Evolutionary conservation across 2,329 filamentous ascomycete genomes (phyloP), one percentile per base, ranked within the genome.

Genomic region (Penicillium sp.): DNA sequence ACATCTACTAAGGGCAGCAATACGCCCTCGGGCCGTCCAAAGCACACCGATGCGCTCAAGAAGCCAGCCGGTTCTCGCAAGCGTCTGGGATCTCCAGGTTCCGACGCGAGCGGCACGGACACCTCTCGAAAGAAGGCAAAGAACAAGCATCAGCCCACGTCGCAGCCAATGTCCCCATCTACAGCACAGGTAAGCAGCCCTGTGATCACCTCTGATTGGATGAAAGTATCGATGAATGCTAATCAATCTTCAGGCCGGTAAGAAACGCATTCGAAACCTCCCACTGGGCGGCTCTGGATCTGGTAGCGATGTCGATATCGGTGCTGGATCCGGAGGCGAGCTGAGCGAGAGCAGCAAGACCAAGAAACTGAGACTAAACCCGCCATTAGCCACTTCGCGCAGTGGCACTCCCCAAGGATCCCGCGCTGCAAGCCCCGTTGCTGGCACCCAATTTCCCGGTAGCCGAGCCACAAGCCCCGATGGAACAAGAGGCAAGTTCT

Each of bases 71-170:
- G 87, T 71, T 83, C 82, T 35, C 84, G 94, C 55, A 97, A 97
- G 80, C 88, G 94, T 33, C 85, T 91, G 35, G 92, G 93, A 19
- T 97, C 93, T 16, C 92, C 93, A 3, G 83, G 91, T 35, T 97
- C 93, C 1, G 94, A 98, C 74, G 92, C 92, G 10, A 96, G 92
- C 74, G 94, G 92, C 56, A 96, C 93, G 68, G 94, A 98, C 75
- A 94, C 91, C 0, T 87, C 88, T 26, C 89, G 90, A 66, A 93
- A 95, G 79, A 92, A 91, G 80, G 86, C 85, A 74, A 86, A 90
- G 73, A 91, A 89, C 79, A 90, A 89, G 73, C 84, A 86, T 30
- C 75, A 77, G 60, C 73, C 77, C 22, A 69, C 63, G 10, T 80
- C 75, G 87, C 90, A 78, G 84, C 93, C 65, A 83, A 83, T 63